phyloP scores from a whole-genome alignment of 2,329 filamentous ascomycete genomes.

The Lasiodiplodia hormozganensis region DNA sequence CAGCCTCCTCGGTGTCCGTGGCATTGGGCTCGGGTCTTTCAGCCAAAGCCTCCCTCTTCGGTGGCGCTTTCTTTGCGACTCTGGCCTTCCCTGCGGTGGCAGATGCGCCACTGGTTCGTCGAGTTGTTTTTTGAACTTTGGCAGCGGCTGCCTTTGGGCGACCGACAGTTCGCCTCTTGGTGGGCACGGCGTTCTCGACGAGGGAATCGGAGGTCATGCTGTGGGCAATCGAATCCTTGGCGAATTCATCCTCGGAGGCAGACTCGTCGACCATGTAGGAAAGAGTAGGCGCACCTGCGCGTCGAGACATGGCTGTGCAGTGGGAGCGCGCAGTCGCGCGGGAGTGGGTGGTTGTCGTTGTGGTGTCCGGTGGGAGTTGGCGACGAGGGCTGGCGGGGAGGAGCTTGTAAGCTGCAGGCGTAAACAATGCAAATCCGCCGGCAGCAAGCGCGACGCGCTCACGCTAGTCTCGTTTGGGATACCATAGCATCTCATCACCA shows the following conservation, averaged over 20 bases:
- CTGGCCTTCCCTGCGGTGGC: conserved; percentile 39
- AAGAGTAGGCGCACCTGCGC: conserved; percentile 41
- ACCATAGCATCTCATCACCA: neutral
- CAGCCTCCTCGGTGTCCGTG: conserved; percentile 55
- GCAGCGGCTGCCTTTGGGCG: conserved; percentile 39
- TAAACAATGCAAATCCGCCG: conserved; percentile 17
- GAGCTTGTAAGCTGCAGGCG: neutral
- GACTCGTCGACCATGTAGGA: conserved; percentile 49
- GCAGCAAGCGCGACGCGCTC: conserved; percentile 6
- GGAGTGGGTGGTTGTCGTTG: neutral
- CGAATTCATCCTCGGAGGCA: conserved; percentile 51
- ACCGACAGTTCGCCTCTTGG: conserved; percentile 36
- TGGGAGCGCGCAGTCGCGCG: neutral
- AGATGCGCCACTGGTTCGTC: conserved; percentile 46
- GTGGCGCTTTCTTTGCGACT: conserved; percentile 38
- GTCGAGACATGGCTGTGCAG: conserved; percentile 41
- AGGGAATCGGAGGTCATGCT: conserved; percentile 50
- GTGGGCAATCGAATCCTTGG: conserved; percentile 42
- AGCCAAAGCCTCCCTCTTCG: conserved; percentile 50
- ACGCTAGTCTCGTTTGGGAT: conserved; percentile 7
- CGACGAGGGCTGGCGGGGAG: conserved; percentile 4
- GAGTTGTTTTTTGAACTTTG: conserved; percentile 45
- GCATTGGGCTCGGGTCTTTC: conserved; percentile 47
- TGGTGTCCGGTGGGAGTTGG: neutral
- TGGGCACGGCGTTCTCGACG: conserved; percentile 44